Evolutionary conservation across 306 rosid genomes (phyloP), one percentile per base, ranked within the genome.

Genomic region (Dalbergia cochinchinensis): DNA sequence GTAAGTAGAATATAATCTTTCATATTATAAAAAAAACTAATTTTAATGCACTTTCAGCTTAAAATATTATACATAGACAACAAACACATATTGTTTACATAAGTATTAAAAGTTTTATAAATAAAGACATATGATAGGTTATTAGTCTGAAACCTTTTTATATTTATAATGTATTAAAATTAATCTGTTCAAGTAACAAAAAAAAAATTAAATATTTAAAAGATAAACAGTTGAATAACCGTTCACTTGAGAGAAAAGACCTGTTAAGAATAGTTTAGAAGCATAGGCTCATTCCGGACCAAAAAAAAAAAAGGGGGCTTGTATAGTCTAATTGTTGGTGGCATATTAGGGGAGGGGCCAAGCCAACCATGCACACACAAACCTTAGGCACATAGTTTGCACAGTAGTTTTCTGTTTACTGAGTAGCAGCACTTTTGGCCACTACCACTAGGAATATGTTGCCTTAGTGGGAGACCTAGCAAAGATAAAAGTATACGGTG

Each of bases 381-480:
- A 8, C 26, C 53, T 71, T 15, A 15, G 19, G 9, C 35, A 57
- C 45, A 44, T 59, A 26, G 22, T 60, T 48, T 19, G 22, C 18
- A 70, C 22, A 6, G 16, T 19, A 3, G 19, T 60, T 34, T 13
- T 42, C 2, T 68, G 47, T 61, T 70, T 15, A 33, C 48, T 59
- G 63, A 47, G 13, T 70, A 34, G 16, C 26, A 34, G 16, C 26
- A 33, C 71, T 12, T 33, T 48, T 18, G 57, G 16, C 13, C 78
- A 80, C 50, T 16, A 57, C 22, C 78, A 80, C 50, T 16, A 57
- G 11, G 22, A 65, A 12, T 42, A 7, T 57, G 79, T 47, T 72
- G 26, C 26, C 65, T 34, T 34, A 79, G 60, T 80, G 84, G 84
- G 15, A 53, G 69, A 80, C 78, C 59, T 22, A 50, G 47, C 12